Evolutionary conservation across 768 basidiomycete genomes (phyloP), one percentile per base, ranked within the genome.

Genomic region (Tulasnella sp.): DNA sequence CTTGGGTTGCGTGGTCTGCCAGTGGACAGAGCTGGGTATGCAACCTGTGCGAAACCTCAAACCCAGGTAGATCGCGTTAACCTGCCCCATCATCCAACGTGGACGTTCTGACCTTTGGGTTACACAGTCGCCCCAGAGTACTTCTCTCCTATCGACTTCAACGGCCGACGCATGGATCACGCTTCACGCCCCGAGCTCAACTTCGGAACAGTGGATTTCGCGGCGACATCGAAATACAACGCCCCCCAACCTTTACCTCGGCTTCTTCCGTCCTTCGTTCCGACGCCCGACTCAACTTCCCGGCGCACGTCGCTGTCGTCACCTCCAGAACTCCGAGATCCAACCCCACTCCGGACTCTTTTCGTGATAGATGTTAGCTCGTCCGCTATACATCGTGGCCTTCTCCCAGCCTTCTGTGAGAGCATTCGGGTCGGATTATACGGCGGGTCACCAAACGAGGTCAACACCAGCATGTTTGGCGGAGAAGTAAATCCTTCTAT

Each of bases 201-300:
- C 79, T 91, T 91, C 82, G 97, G 97, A 1, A 98, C 96, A 0
- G 87, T 97, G 71, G 97, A 99, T 82, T 96, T 97, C 79, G 85
- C 86, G 4, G 96, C 96, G 12, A 87, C 91, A 0, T 85, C 90
- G 78, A 89, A 90, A 67, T 99, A 99, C 81, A 96, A 94, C 93
- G 92, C 95, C 2, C 85, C 87, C 42, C 87, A 91, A 67, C 90
- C 92, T 15, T 85, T 89, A 22, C 84, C 86, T 37, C 84, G 86
- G 77, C 80, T 91, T 72, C 82, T 84, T 11, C 84, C 87, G 31
- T 85, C 90, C 80, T 85, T 86, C 73, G 86, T 88, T 15, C 79
- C 86, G 2, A 85, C 87, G 31, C 86, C 89, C 1, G 76, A 71
- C 39, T 58, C 54, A 9, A 58, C 54, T n/a, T n/a, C 54, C 1